Conservation (phyloP, 371 early-diverging fungal genomes). For the Chytridiales sp. region DNA sequence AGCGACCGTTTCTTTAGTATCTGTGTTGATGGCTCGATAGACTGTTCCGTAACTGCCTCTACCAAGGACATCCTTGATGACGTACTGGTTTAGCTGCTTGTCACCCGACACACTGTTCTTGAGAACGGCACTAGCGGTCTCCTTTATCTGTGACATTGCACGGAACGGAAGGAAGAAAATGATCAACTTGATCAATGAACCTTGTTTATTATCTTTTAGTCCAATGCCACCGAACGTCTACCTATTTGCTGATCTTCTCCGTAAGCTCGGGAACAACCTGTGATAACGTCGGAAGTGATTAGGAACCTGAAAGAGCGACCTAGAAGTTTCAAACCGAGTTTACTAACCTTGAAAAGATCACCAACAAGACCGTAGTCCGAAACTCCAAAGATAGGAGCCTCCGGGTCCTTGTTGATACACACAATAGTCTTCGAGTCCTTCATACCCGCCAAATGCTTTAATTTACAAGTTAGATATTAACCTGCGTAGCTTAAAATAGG, state of each 20-base stretch:
- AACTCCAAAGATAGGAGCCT: slow-evolving; percentile 97
- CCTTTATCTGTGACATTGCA: slow-evolving; percentile 6
- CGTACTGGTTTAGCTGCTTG: slow-evolving; percentile 76
- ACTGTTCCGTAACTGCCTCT: slow-evolving; percentile 90
- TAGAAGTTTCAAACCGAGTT: not conserved
- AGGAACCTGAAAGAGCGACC: not conserved
- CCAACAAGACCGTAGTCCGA: slow-evolving; percentile 96
- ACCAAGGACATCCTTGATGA: slow-evolving; percentile 73
- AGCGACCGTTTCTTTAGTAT: slow-evolving; percentile 53
- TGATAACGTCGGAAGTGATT: not conserved
- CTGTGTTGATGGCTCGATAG: slow-evolving; percentile 66
- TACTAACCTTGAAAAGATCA: slow-evolving; percentile 81
- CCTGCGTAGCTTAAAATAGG: slow-evolving; percentile 49
- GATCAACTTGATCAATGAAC: no score
- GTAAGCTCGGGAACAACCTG: slow-evolving; percentile 83
- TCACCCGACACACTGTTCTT: slow-evolving; percentile 6
- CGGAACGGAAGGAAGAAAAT: slow-evolving; percentile 4
- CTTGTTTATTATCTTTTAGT: no score
- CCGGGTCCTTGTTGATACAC: slow-evolving; percentile 97
- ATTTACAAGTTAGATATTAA: slow-evolving; percentile 4
- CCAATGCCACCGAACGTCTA: no score
- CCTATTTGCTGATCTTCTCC: slow-evolving; percentile 67
- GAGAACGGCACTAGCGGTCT: no score
- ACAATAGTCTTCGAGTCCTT: slow-evolving; percentile 98
- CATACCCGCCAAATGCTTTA: slow-evolving; percentile 95